These are phyloP conservation scores for Oryza glumipatula DNA, from an alignment of 176 grass and related monocot genomes.

Conservation along the genomic window DNA sequence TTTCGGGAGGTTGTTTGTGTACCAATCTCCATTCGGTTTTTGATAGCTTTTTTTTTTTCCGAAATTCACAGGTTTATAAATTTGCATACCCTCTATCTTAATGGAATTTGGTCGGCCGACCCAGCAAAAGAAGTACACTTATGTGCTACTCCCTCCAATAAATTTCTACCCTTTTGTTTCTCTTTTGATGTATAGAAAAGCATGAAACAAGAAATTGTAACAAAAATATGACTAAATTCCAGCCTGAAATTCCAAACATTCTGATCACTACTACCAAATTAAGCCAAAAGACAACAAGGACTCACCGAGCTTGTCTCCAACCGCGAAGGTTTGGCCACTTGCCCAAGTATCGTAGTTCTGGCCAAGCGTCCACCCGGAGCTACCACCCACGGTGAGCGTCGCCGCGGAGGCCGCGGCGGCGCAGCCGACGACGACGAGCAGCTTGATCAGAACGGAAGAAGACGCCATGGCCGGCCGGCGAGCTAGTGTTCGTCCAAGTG, in stretches of 20 bases:
- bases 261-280: background rate
- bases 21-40: no score
- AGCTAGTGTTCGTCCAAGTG: background rate
- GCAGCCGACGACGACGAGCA: constrained; percentile 58
- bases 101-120: no score
- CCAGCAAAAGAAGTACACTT: no score
- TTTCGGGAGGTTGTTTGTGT: no score
- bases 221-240: background rate
- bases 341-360: constrained; percentile 50
- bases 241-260: background rate
- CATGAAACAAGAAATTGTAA: no score
- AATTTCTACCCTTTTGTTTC: no score
- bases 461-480: constrained; percentile 40
- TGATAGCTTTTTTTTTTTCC: no score
- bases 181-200: no score
- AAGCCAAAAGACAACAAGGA: background rate
- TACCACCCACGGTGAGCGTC: constrained; percentile 55
- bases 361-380: constrained; percentile 41
- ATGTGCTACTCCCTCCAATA: background rate
- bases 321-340: constrained; percentile 36
- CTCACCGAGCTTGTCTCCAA: constrained; percentile 67
- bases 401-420: constrained; percentile 50
- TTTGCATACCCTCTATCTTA: no score
- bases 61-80: no score
- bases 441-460: constrained; percentile 40